Conservation (phyloP, 2,329 filamentous ascomycete species). For the Zopfia rhizophila region DNA sequence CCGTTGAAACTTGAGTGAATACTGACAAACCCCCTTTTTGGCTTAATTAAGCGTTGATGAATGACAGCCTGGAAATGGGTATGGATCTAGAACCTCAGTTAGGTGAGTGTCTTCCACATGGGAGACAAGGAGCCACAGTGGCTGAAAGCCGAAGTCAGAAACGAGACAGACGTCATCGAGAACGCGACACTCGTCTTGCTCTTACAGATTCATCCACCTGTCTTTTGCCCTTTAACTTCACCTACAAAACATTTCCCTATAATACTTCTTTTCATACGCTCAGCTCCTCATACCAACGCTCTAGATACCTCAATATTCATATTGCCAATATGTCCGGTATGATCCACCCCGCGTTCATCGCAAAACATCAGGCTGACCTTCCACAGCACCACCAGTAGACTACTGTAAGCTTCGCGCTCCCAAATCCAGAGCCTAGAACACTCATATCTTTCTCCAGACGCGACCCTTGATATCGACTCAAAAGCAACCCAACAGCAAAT, state of each 20-base stretch:
- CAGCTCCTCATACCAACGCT: not conserved
- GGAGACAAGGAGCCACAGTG: slow-evolving; percentile 32
- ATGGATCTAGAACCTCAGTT: no score
- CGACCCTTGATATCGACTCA: slow-evolving; percentile 72
- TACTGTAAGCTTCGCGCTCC: slow-evolving; percentile 32
- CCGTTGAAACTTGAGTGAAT: no score
- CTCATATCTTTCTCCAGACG: slow-evolving; percentile 26
- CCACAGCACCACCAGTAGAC: slow-evolving; percentile 32
- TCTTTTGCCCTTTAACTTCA: not conserved
- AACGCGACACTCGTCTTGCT: slow-evolving; percentile 3
- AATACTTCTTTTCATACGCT: not conserved
- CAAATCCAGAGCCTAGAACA: not conserved
- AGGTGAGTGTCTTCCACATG: no score
- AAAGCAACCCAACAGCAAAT: slow-evolving; percentile 84
- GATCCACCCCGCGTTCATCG: slow-evolving; percentile 6
- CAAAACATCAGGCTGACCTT: slow-evolving; percentile 32
- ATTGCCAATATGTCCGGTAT: slow-evolving; percentile 34
- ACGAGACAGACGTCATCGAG: slow-evolving; percentile 22
- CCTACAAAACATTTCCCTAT: no score
- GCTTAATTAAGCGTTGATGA: no score
- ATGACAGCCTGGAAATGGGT: no score
- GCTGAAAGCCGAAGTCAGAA: slow-evolving; percentile 20
- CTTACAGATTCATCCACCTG: slow-evolving; percentile 16
- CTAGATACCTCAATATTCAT: no score
- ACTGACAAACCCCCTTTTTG: no score